phyloP scores from a whole-genome alignment of 2,329 filamentous ascomycete species.

The Fusarium albidum region DNA sequence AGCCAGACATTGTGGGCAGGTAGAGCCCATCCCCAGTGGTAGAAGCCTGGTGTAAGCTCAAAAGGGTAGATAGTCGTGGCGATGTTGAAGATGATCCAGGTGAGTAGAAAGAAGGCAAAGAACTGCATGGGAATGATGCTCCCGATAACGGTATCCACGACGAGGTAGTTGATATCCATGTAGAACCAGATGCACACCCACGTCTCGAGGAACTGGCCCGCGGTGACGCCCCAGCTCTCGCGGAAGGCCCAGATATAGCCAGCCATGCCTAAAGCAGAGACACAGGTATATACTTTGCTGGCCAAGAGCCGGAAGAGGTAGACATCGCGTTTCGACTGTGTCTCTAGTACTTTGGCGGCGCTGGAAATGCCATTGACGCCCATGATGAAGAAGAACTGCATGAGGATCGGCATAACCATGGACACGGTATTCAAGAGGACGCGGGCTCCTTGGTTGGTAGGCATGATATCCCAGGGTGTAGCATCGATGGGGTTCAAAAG shows the following conservation, averaged over 20 bases:
- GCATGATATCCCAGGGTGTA: slow-evolving; percentile 37
- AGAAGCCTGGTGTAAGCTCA: slow-evolving; percentile 25
- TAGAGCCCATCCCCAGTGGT: slow-evolving; percentile 16
- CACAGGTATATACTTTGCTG: slow-evolving; percentile 41
- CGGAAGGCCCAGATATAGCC: slow-evolving; percentile 54
- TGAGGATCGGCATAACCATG: slow-evolving; percentile 45
- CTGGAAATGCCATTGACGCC: slow-evolving; percentile 9
- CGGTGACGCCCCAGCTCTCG: slow-evolving; percentile 49
- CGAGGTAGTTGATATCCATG: slow-evolving; percentile 51
- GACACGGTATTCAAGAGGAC: slow-evolving; percentile 47
- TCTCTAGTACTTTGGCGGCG: background rate
- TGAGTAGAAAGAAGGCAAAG: slow-evolving; percentile 51
- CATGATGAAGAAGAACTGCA: slow-evolving; percentile 38
- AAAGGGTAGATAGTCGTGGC: slow-evolving; percentile 18
- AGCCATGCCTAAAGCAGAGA: slow-evolving; percentile 47
- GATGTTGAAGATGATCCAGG: slow-evolving; percentile 43
- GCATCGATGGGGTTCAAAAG: slow-evolving; percentile 43
- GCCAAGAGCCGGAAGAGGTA: slow-evolving; percentile 33
- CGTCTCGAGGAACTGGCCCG: slow-evolving; percentile 34
- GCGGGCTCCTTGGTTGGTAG: slow-evolving; percentile 43
- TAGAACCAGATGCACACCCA: slow-evolving; percentile 48
- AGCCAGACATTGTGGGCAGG: slow-evolving; percentile 19
- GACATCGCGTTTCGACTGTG: slow-evolving; percentile 28
- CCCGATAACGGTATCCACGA: slow-evolving; percentile 45
- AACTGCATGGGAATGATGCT: slow-evolving; percentile 44